Base-by-base conservation (phyloP, 768 basidiomycete genomes). In the Holtermannia corniformis region DNA sequence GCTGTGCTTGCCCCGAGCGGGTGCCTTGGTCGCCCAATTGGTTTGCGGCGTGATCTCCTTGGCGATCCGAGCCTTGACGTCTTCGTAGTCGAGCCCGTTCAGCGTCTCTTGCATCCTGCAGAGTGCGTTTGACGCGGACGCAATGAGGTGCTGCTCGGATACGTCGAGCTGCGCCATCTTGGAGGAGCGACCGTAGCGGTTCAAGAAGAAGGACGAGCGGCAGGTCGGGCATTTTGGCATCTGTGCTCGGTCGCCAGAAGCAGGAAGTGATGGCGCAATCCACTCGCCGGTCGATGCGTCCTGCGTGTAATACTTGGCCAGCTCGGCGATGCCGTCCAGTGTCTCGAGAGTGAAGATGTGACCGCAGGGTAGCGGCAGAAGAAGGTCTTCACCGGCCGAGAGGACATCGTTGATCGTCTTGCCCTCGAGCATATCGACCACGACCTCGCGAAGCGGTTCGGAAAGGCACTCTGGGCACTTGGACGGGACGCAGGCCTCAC, bases 261-360 rank as follows among this genome's bases (percentile, higher is more conserved):
- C 68, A 0, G 81, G 81, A 5, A 76, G 68, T 41, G 66, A 61
- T 22, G 81, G 65, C 4, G 75, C 75, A 12, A 62, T n/a, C 78
- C 79, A 83, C 28, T 48, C 65, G 5, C 75, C 77, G 11, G 75
- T 60, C n/a, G n/a, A n/a, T 1, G 4, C 48, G 3, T 75, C 69
- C 47, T 65, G 62, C 1, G 51, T 57, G 63, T 86, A 86, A 60
- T 77, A 82, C 3, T 78, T 75, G 0, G 47, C 44, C 68, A 86
- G 74, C 13, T 71, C 62, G 56, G 78, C 80, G 41, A 76, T 72
- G 0, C 82, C 84, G 57, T 86, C 84, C 19, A 86, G 74, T 0
- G 82, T 82, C 64, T 83, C 83, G 14, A 84, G 78, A 0, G 85
- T 85, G 65, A 86, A 85, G 1, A 78, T 68, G 64, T 86, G 85